Evolutionary conservation across 2,329 filamentous ascomycete species (phyloP).

Genomic region (Hypomyces perniciosus): DNA sequence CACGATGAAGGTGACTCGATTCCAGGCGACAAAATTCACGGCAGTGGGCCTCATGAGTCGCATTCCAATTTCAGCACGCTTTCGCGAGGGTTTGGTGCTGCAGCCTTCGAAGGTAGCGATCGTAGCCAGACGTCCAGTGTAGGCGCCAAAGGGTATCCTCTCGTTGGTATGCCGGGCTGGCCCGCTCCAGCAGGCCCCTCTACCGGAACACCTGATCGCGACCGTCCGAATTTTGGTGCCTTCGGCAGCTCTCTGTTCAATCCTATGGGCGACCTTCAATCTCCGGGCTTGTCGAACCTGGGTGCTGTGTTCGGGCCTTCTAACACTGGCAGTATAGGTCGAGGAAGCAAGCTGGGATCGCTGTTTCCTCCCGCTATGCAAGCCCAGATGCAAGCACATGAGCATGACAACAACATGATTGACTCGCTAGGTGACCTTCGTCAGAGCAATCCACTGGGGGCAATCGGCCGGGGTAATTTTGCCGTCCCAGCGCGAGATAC

Average conservation of each 20-base stretch:
- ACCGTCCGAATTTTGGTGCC: constrained; percentile 51
- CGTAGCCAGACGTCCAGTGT: constrained; percentile 90
- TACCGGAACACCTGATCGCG: constrained; percentile 62
- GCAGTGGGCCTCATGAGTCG: constrained; percentile 34
- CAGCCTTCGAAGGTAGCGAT: constrained; percentile 65
- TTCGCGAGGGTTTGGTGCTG: constrained; percentile 44
- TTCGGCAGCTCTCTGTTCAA: constrained; percentile 79
- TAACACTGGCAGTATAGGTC: constrained; percentile 60
- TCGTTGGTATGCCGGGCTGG: constrained; percentile 59
- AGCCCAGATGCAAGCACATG: constrained; percentile 74
- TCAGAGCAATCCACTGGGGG: constrained; percentile 56
- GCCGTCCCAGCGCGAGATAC: constrained; percentile 48
- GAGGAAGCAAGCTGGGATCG: constrained; percentile 76
- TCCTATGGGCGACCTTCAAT: constrained; percentile 70
- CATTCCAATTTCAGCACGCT: constrained; percentile 48
- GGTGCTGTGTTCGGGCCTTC: constrained; percentile 65
- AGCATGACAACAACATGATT: constrained; percentile 55
- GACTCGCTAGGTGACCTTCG: constrained; percentile 56
- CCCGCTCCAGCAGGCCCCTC: constrained; percentile 50
- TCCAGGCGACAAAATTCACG: constrained; percentile 41
- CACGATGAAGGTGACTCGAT: constrained; percentile 56
- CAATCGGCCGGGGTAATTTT: constrained; percentile 59
- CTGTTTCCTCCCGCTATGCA: constrained; percentile 88
- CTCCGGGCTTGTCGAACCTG: constrained; percentile 61
- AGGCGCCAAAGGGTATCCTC: constrained; percentile 67